Percentiles rank a stretch among this genome's conserved stretches.
phyloP scores from a whole-genome alignment of 768 basidiomycete genomes.

The Tremella yokohamensis region DNA sequence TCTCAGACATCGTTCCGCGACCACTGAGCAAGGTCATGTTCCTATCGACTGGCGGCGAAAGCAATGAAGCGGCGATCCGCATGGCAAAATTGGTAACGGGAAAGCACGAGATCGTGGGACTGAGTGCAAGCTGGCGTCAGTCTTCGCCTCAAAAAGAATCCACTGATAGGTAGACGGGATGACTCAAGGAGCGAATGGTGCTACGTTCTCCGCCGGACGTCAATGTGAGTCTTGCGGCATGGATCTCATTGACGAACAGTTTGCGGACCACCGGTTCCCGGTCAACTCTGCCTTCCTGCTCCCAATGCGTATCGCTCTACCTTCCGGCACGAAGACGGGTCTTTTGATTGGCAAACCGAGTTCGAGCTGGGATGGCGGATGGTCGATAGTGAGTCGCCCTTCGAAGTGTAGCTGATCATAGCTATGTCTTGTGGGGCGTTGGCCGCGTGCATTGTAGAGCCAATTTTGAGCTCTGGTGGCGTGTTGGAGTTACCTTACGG shows the following conservation, averaged over 20 bases:
- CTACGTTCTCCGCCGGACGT: slow-evolving; percentile 23
- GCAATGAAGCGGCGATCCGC: slow-evolving; percentile 34
- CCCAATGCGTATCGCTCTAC: slow-evolving; percentile 29
- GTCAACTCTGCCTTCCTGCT: slow-evolving; percentile 22
- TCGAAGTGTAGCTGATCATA: too few species aligned
- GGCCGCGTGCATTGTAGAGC: slow-evolving; percentile 33
- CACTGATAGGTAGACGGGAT: slow-evolving; percentile 20
- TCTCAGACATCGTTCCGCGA: slow-evolving; percentile 24
- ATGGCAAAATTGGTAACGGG: slow-evolving; percentile 39
- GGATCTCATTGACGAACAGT: slow-evolving; percentile 5
- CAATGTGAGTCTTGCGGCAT: too few species aligned
- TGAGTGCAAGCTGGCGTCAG: slow-evolving; percentile 28
- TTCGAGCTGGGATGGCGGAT: slow-evolving; percentile 33
- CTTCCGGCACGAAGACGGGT: slow-evolving; percentile 29
- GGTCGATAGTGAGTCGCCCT: slow-evolving; percentile 39
- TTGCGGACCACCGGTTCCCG: slow-evolving; percentile 20
- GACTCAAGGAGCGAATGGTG: slow-evolving; percentile 17
- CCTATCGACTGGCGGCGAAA: slow-evolving; percentile 33
- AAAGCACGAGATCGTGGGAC: slow-evolving; percentile 29
- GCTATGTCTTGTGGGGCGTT: slow-evolving; percentile 23
- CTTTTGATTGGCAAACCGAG: slow-evolving; percentile 38
- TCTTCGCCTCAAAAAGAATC: neutral
- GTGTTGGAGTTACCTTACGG: slow-evolving; percentile 35
- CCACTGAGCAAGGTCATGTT: slow-evolving; percentile 31
- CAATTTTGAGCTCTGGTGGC: slow-evolving; percentile 37